A percentile compares a stretch with the other conserved stretches of the same genome.
Evolutionary conservation across 805 yeast genomes (phyloP).

Genomic region (Starmerella bombicola): DNA sequence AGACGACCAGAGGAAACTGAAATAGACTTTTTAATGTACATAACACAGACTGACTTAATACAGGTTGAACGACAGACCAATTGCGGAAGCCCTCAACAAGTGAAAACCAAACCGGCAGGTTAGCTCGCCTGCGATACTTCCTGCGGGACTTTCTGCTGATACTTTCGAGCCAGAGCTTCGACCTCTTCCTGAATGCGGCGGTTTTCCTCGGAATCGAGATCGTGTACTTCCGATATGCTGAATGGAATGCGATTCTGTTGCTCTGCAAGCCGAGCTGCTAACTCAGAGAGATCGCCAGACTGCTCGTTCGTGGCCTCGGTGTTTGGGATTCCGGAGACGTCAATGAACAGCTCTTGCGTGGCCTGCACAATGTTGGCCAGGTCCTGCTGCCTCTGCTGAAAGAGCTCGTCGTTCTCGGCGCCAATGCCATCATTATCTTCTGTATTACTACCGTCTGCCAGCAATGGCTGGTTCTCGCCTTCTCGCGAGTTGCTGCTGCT

Average conservation of each 20-base stretch:
- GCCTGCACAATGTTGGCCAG: constrained; percentile 16
- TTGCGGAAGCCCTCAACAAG: no score
- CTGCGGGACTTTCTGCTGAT: no score
- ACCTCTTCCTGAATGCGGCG: not conserved
- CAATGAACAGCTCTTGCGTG: constrained; percentile 20
- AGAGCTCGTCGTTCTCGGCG: constrained; percentile 7
- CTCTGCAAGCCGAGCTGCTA: constrained; percentile 2
- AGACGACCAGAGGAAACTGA: constrained; percentile 5
- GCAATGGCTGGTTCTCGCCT: constrained; percentile 15
- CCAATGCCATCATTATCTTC: constrained; percentile 5
- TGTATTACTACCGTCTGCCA: constrained; percentile 2
- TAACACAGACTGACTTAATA: no score
- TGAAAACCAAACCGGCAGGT: no score
- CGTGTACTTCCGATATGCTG: constrained; percentile 4
- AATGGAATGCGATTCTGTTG: not conserved
- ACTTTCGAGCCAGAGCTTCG: no score
- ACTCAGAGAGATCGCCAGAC: constrained; percentile 4
- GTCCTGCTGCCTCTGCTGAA: constrained; percentile 18
- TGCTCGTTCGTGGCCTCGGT: constrained; percentile 11
- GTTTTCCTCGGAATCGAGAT: constrained; percentile 1
- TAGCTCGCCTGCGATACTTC: no score
- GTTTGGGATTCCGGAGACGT: constrained; percentile 12
- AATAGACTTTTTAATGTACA: no score
- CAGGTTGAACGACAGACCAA: no score
- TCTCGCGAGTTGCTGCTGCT: not conserved